Base-by-base conservation (phyloP, 208 protist genomes). In the Acanthamoeba quina region DNA sequence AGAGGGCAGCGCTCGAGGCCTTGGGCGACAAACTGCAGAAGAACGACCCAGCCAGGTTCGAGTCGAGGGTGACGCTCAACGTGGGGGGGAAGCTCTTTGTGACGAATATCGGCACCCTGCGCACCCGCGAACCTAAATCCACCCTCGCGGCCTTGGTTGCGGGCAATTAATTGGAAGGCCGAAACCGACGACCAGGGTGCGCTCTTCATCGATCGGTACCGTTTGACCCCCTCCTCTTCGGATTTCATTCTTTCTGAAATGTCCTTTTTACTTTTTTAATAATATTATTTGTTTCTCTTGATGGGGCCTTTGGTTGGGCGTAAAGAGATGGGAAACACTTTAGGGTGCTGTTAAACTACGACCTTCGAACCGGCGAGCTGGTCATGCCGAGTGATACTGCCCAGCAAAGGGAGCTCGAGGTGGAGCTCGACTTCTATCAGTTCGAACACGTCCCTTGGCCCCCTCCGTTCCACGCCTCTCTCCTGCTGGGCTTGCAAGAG, bases 401-500 rank as follows among this genome's bases (percentile, higher is more conserved):
- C 15, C 10, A 7, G 10, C 13, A 3, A 37, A 21, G 29, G 37
- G 80, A 88, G 52, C n/a, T 88, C 80, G 29, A 88, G 41, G 6
- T 62, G 11, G 80, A 88, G 21, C 44, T 88, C 29, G 80, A 88
- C 37, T 88, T 88, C 52, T 88, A 88, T 24, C 80, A 88, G 41
- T 78, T 78, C 41, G 37, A 78, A 19, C 24, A 34, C 70, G 5
- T 24, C 11, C 56, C 56, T 62, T 24, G 15, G 15, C 66, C 11
- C 29, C 11, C 66, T 19, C 34, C 66, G 34, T 10, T 37, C 34
- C 66, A 74, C n/a, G 66, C 13, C n/a, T 24, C 29, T 74, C 11
- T 19, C 76, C 10, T 85, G 74, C 44, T 24, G 10, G 76, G 37
- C 9, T 24, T 85, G 15, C 2, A 54, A 60, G 19, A 88, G 15